Conservation (phyloP, 179 eudicot genomes). For the Beta corolliflora region DNA sequence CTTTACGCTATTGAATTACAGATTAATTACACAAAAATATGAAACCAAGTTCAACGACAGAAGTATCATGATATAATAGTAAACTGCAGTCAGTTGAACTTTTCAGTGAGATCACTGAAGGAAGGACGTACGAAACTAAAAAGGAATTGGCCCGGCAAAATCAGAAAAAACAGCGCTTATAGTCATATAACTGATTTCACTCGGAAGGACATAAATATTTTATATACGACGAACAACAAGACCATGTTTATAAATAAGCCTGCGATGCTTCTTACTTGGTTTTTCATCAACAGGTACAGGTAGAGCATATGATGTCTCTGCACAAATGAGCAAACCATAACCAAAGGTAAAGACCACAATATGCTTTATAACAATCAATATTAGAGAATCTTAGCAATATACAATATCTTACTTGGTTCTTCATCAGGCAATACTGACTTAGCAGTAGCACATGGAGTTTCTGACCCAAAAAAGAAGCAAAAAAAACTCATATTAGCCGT, state of each 20-base stretch:
- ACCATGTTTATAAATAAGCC: constrained; percentile 1
- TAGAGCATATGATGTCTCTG: constrained; percentile 23
- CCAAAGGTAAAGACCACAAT: background rate
- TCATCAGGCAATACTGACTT: constrained; percentile 39
- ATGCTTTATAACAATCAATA: background rate
- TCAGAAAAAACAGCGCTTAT: background rate
- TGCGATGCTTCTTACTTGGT: constrained; percentile 23
- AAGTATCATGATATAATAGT: background rate
- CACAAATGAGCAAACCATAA: background rate
- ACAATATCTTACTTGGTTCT: constrained; percentile 39
- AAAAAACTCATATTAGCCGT: constrained; percentile 13
- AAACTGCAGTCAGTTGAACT: too few relatives aligned
- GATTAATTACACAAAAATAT: background rate
- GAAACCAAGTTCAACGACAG: background rate
- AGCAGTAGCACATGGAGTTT: constrained; percentile 55
- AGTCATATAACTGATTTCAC: background rate
- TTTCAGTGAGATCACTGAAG: background rate
- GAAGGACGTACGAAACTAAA: background rate
- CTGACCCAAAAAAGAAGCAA: constrained; percentile 36
- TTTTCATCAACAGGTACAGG: constrained; percentile 15
- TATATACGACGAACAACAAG: background rate
- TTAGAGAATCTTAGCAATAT: background rate
- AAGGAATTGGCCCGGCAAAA: background rate
- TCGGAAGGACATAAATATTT: background rate
- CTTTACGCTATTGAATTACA: background rate